A percentile compares a stretch with the other conserved stretches of the same genome.
Evolutionary conservation across 768 basidiomycete species (phyloP).

Genomic region (Lepiota subincarnata): DNA sequence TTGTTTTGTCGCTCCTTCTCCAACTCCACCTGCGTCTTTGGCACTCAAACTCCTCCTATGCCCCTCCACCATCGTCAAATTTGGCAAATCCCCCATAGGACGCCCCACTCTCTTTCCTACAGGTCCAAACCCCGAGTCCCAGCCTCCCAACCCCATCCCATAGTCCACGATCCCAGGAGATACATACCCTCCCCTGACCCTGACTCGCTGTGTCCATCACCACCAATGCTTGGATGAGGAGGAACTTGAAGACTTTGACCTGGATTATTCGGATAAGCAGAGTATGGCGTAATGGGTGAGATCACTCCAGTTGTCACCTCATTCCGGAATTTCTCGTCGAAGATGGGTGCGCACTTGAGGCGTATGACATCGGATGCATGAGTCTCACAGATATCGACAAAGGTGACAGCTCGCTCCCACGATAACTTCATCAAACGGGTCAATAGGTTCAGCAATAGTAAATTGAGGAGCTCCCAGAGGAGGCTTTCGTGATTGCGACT

Average conservation of each 20-base stretch:
- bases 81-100: neutral
- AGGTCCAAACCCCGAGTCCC: conserved; percentile 6
- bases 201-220: neutral
- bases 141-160: conserved; percentile 14
- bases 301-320: neutral
- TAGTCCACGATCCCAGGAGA: too few species aligned
- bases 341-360: conserved; percentile 1
- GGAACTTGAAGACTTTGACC: too few species aligned
- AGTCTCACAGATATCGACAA: conserved; percentile 8
- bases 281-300: neutral
- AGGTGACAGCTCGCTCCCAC: neutral
- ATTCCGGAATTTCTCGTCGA: neutral
- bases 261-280: neutral
- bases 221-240: too few species aligned
- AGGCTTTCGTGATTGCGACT: neutral
- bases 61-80: neutral
- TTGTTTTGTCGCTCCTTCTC: neutral
- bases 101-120: conserved; percentile 1
- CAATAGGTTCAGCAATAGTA: neutral
- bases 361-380: conserved; percentile 5
- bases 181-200: too few species aligned
- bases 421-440: conserved; percentile 4
- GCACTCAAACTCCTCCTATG: conserved; percentile 4
- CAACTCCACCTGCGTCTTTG: conserved; percentile 1
- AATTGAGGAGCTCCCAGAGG: neutral